Base-by-base conservation (phyloP, 257 asterid species). In the Paraleonurus japonicus region DNA sequence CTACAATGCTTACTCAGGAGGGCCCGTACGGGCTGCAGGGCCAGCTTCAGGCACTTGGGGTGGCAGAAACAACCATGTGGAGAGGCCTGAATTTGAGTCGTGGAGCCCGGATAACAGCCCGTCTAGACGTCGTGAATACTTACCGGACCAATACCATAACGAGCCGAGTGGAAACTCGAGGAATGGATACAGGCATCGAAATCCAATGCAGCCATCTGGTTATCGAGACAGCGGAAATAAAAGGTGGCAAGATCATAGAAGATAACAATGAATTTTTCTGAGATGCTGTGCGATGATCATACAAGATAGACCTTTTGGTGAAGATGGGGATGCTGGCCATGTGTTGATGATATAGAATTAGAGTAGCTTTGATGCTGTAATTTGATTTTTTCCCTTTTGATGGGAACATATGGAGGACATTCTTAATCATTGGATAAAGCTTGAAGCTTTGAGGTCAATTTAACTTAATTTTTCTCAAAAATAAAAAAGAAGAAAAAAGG, bases 31-130 rank as follows among this genome's bases (percentile, higher is more conserved):
- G 61, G 76, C 69, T 37, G 59, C 81, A 4, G 20, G 22, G 45
- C 73, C 30, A 3, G n/a, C 69, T 3, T 47, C 50, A 5, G 69
- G 71, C 63, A 13, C 48, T 33, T 74, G 89, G 89, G 89, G 79
- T 61, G 85, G 82, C 70, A 80, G 89, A 77, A 81, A 71, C 65
- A 79, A 58, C 7, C 28, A 20, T 45, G 67, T 13, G 37, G 85
- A 60, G 37, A 77, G 85, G 77, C 74, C 83, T 0, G 87, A 53
- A 35, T 84, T 30, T n/a, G 95, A 88, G 69, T 71, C 94, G 2
- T 79, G 92, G 93, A 86, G 96, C 78, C 98, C 87, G 11, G 89
- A 87, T 13, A 74, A 88, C 71, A 87, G 96, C 74, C 90, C 91
- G 0, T 64, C 75, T 63, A 81, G 96, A 58, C 79, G 71, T 5